Evolutionary conservation across 2,329 filamentous ascomycete species (phyloP).

Genomic region (Trichoderma polysporum): DNA sequence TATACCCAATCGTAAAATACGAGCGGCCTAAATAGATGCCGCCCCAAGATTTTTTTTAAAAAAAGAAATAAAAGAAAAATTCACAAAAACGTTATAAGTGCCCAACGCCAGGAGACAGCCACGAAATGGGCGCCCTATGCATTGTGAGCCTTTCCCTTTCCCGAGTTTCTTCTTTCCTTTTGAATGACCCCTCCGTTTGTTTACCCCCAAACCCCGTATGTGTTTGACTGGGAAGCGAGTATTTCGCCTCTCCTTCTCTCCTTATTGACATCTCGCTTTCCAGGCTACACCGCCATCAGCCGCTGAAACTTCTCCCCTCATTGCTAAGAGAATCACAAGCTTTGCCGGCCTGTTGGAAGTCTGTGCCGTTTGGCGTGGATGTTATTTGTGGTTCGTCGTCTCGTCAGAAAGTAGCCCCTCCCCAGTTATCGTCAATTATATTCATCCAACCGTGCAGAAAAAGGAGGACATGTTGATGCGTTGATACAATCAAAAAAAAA

Average conservation of each 20-base stretch:
- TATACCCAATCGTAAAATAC: constrained; percentile 23
- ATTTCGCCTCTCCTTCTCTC: neutral
- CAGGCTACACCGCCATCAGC: neutral
- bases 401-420: constrained; percentile 14
- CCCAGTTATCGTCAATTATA: constrained; percentile 15
- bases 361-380: constrained; percentile 1
- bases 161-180: constrained; percentile 15
- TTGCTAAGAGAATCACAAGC: neutral
- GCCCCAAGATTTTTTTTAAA: constrained; percentile 1
- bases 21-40: neutral
- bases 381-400: constrained; percentile 16
- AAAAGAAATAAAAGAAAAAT: neutral
- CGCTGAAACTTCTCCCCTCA: neutral
- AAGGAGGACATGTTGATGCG: neutral
- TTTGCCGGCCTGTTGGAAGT: neutral
- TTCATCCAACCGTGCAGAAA: constrained; percentile 16
- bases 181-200: constrained; percentile 9
- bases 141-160: constrained; percentile 20
- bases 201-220: constrained; percentile 5
- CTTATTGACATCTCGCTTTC: constrained; percentile 4
- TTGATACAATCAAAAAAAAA: constrained; percentile 20
- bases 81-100: constrained; percentile 12
- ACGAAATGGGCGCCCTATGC: constrained; percentile 19
- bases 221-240: constrained; percentile 4
- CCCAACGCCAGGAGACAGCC: constrained; percentile 24